Percentiles rank a stretch among this genome's conserved stretches.
Evolutionary conservation across 441 rosid genomes (phyloP).

Genomic region (Corymbia citriodora): DNA sequence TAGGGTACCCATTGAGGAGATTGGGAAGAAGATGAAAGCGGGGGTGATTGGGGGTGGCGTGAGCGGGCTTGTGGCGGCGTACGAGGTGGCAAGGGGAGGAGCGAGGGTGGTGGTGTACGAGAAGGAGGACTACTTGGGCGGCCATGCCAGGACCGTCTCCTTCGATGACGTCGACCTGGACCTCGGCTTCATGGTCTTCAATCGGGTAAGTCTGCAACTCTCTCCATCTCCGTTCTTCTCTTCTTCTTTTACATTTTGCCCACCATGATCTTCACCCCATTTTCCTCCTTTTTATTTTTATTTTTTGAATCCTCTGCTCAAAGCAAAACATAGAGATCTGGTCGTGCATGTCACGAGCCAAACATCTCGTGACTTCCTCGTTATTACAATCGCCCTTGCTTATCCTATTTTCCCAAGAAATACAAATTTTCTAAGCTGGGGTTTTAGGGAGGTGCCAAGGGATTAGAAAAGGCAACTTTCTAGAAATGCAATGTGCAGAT

Average conservation of each 20-base stretch:
- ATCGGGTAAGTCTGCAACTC: constrained; percentile 47
- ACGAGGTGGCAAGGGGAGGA: constrained; percentile 48
- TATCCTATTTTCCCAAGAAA: neutral
- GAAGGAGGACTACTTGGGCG: constrained; percentile 66
- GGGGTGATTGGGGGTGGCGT: constrained; percentile 83
- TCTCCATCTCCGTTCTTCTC: neutral
- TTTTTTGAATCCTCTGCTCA: neutral
- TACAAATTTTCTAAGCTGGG: neutral
- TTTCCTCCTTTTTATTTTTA: neutral
- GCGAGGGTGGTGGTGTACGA: constrained; percentile 62
- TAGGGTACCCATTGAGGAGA: neutral
- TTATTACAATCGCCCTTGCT: neutral
- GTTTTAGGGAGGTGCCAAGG: neutral
- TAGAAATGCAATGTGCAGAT: neutral
- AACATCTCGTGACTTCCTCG: neutral
- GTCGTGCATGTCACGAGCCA: neutral
- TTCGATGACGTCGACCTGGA: constrained; percentile 64
- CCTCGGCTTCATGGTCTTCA: constrained; percentile 90
- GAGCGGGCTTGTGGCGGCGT: constrained; percentile 69
- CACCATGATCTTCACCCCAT: neutral
- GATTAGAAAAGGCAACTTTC: neutral
- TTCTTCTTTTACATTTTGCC: neutral
- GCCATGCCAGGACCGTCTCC: constrained; percentile 66
- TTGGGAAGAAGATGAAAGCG: constrained; percentile 32
- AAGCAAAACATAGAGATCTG: neutral